Base-by-base conservation (phyloP, 805 yeast species). In the Soucietia sequanensis region DNA sequence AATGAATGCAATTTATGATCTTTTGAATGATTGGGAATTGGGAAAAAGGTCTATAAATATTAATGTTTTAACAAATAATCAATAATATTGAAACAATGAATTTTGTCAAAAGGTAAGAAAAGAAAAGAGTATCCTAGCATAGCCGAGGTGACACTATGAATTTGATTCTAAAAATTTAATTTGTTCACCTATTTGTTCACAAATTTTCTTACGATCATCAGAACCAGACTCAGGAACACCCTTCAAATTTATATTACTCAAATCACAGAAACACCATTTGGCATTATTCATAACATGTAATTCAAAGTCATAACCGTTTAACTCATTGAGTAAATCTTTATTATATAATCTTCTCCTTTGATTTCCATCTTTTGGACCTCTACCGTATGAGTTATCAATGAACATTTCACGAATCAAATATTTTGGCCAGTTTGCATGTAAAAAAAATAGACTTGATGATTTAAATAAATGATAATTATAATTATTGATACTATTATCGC, bases 361-460 rank as follows among this genome's bases (percentile, higher is more conserved):
- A 6, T 42, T 43, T 12, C 30, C 38, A n/a, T 35, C 44, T 33
- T 38, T 39, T 9, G 59, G 58, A 5, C 63, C 65, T 33, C 68
- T 44, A 19, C 61, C 62, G 27, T 35, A 22, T 4, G 50, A 42
- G 38, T 58, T 59, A 2, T 21, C 14, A 12, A 53, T 29, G 34
- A 59, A 60, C 50, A 62, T 43, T 27, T 58, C 58, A 6, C 34
- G 36, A 4, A 60, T 27, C 21, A 49, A 42, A 27, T 33, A 55
- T 33, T 62, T 62, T 15, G 67, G 68, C 68, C 68, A 62, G 43
- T 62, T 62, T 33, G 68, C 68, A 42, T 62, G 68, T 33, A 62
- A 40, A 38, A 62, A 60, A 47, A 56, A 46, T 27, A 62, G 42
- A 14, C 46, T 44, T 10, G 57, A 52, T 8, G 56, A 46, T 39